Base-by-base conservation (phyloP, 176 grass and related monocot genomes). In the Eremochloa ophiuroides region DNA sequence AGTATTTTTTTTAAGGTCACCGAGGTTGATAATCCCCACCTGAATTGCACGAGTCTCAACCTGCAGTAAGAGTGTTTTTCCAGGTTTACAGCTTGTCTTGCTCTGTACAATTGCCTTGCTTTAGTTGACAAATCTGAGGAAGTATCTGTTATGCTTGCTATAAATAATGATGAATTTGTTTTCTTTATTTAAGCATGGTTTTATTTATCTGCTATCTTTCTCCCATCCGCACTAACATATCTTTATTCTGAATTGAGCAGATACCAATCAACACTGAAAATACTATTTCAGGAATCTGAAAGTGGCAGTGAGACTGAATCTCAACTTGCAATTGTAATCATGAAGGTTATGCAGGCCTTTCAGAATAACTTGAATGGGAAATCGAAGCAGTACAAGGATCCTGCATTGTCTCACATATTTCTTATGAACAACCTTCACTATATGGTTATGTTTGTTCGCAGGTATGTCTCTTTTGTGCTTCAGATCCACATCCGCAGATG, bases 381-480 rank as follows among this genome's bases (percentile, higher is more conserved):
- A 90, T 95, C 85, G 51, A 95, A 93, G 30, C 88, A 85, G 75
- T 99, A 99, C 35, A 93, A 90, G 80, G 93, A 99, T 78, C 81
- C 89, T 84, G 84, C 91, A 67, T 87, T 95, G 86, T 80, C 77
- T 62, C 88, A 80, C 56, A 73, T 99, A 71, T 99, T 99, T 88
- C 87, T 99, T 81, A 93, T 93, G 91, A 99, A 99, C 72, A 99
- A 93, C 73, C 77, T 99, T 47, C 93, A 93, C 48, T 88, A 93
- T 80, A 93, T 95, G 78, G 89, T 99, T 80, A 82, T 71, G 66
- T 95, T 77, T 84, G 71, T 99, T 62, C 67, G 85, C 72, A 91
- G 93, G 96, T 99, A 91, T 77, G 69, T 48, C 17, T 28, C 12
- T 78, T 68, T 26, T 72, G 4, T 84, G 29, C 35, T 80, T 80